These are phyloP conservation scores for Wickerhamomyces mucosus DNA, from an alignment of 805 yeast genomes.

Conservation along the genomic window DNA sequence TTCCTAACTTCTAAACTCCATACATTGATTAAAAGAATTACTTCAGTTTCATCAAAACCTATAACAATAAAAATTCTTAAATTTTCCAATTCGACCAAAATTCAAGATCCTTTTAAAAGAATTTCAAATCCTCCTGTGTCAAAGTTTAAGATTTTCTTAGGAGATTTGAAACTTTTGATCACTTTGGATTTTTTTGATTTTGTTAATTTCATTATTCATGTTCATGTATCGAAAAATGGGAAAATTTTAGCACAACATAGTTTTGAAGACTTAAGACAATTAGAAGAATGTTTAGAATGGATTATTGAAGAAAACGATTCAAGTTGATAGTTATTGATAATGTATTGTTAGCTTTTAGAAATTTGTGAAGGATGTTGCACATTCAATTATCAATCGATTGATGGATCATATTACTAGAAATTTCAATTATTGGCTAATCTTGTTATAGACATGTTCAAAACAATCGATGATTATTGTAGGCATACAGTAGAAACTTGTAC, in stretches of 20 bases:
- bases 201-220: slow-evolving; percentile 11
- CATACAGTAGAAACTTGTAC: no score
- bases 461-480: no score
- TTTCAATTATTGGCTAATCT: no score
- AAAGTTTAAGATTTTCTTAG: slow-evolving; percentile 19
- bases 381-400: no score
- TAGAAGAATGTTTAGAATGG: slow-evolving; percentile 52
- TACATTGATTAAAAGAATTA: slow-evolving; percentile 8
- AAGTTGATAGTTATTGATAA: slow-evolving; percentile 13
- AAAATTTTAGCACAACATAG: slow-evolving; percentile 33
- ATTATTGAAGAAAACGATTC: slow-evolving; percentile 28
- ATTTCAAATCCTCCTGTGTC: slow-evolving; percentile 16
- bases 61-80: slow-evolving; percentile 9
- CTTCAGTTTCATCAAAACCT: slow-evolving; percentile 3
- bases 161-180: slow-evolving; percentile 6
- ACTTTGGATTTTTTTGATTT: slow-evolving; percentile 15
- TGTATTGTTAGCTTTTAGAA: no score
- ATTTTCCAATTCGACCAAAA: slow-evolving; percentile 10
- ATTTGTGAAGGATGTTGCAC: no score
- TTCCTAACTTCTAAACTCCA: slow-evolving; percentile 22
- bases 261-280: slow-evolving; percentile 41
- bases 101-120: slow-evolving; percentile 12
- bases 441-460: no score
- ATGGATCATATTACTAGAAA: no score
- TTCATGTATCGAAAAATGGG: slow-evolving; percentile 14